These are phyloP conservation scores for Lippia alba DNA, from an alignment of 305 asterid species.

Conservation along the genomic window DNA sequence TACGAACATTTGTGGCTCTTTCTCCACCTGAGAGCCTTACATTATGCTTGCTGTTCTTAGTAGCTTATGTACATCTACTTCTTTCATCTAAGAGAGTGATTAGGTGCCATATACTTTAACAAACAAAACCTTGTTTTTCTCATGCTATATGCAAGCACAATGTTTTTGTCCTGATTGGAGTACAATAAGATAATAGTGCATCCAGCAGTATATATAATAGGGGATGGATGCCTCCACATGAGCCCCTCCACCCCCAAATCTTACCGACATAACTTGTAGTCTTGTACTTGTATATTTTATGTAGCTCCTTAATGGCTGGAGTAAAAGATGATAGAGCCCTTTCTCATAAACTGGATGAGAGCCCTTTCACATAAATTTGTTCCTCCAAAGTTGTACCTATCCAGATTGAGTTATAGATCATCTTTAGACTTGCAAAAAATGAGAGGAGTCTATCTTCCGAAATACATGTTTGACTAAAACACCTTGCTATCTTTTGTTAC, in stretches of 20 bases:
- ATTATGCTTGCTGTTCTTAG: too few species aligned
- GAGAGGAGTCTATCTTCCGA: neutral
- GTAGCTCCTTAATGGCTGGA: neutral
- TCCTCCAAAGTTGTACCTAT: neutral
- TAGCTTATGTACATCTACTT: slow-evolving; percentile 1
- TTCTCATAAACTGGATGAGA: neutral
- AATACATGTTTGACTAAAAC: neutral
- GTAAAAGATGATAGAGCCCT: neutral
- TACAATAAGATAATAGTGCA: too few species aligned
- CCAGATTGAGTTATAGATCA: slow-evolving; percentile 12
- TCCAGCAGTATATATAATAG: too few species aligned
- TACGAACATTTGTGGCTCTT: slow-evolving; percentile 14
- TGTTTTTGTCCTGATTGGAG: too few species aligned
- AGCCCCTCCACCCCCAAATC: too few species aligned
- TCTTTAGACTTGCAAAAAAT: neutral
- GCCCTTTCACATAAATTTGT: neutral
- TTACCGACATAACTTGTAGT: neutral
- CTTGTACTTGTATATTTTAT: slow-evolving; percentile 6
- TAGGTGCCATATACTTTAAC: neutral
- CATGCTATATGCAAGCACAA: too few species aligned
- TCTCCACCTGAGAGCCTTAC: slow-evolving; percentile 19
- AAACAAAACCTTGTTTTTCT: neutral
- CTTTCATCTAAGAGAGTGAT: slow-evolving; percentile 2
- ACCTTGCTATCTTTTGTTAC: slow-evolving; percentile 3
- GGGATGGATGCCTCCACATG: too few species aligned